These are phyloP conservation scores for Gloeophyllum trabeum DNA, from an alignment of 768 basidiomycete species.

Conservation along the genomic window DNA sequence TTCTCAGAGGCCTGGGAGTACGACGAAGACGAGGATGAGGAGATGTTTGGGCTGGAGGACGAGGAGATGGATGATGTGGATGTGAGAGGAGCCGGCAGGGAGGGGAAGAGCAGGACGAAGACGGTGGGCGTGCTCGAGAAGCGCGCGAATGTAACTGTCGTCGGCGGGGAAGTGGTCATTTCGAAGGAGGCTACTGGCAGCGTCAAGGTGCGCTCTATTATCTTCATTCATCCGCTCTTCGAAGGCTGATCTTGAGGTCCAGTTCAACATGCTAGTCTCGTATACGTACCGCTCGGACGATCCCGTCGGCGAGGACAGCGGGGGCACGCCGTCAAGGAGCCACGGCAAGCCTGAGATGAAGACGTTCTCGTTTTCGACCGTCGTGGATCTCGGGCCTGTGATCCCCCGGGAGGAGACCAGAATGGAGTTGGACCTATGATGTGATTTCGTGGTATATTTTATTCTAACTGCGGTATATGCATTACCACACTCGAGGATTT, in stretches of 20 bases:
- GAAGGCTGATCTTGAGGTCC: slow-evolving; percentile 2
- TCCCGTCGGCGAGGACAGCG: slow-evolving; percentile 51
- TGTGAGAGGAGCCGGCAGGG: slow-evolving; percentile 32
- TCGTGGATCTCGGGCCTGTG: slow-evolving; percentile 69
- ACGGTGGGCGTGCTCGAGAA: slow-evolving; percentile 79
- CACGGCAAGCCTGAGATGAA: slow-evolving; percentile 63
- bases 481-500: too few species aligned
- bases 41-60: slow-evolving; percentile 55
- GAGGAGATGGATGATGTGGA: slow-evolving; percentile 21
- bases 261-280: slow-evolving; percentile 93
- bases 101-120: slow-evolving; percentile 34
- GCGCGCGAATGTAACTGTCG: slow-evolving; percentile 79
- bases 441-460: too few species aligned
- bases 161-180: slow-evolving; percentile 84
- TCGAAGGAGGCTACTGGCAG: slow-evolving; percentile 68
- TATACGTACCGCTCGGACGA: slow-evolving; percentile 95
- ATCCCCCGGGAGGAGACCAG: slow-evolving; percentile 43
- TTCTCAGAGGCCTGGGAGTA: slow-evolving; percentile 98
- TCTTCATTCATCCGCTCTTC: neutral
- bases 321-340: slow-evolving; percentile 27
- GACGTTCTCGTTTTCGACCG: slow-evolving; percentile 84
- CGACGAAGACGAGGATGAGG: slow-evolving; percentile 73
- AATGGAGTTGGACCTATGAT: slow-evolving; percentile 9
- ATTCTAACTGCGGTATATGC: too few species aligned
- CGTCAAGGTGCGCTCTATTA: slow-evolving; percentile 52